Evolutionary conservation across 2,329 filamentous ascomycete species (phyloP).

Genomic region (Alternaria triticina): DNA sequence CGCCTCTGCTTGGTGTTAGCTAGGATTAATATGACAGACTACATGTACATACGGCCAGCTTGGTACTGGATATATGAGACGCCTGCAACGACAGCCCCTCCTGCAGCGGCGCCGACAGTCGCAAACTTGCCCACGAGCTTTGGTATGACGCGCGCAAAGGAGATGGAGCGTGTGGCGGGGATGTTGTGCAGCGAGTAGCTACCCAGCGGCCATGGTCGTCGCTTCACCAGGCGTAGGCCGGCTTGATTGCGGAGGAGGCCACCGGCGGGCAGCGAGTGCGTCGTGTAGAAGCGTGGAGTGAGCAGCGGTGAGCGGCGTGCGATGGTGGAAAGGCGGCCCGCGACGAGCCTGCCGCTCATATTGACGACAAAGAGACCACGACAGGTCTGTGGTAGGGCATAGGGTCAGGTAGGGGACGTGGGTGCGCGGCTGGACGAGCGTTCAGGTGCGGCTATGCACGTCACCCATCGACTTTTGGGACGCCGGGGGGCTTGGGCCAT

Average conservation of each 20-base stretch:
- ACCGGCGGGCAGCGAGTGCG: conserved; percentile 42
- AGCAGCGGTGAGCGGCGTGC: conserved; percentile 68
- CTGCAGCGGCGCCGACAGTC: conserved; percentile 88
- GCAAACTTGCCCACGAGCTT: conserved; percentile 90
- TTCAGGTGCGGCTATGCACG: conserved; percentile 20
- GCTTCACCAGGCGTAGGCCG: conserved; percentile 46
- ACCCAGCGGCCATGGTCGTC: conserved; percentile 77
- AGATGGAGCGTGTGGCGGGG: conserved; percentile 67
- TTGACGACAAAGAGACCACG: conserved; percentile 23
- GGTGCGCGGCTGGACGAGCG: conserved; percentile 6
- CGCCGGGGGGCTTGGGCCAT: conserved; percentile 8
- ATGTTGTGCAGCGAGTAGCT: conserved; percentile 83
- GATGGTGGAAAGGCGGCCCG: conserved; percentile 72
- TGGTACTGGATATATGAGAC: conserved; percentile 96
- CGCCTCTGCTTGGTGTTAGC: conserved; percentile 65
- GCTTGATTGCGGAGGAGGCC: conserved; percentile 48
- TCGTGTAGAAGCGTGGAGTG: conserved; percentile 60
- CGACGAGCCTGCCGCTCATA: conserved; percentile 78
- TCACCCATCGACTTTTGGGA: conserved; percentile 21
- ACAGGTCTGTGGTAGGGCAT: conserved; percentile 25
- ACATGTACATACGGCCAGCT: conserved; percentile 71
- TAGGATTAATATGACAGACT: background rate
- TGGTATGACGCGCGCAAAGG: conserved; percentile 75
- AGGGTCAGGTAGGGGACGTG: conserved; percentile 7
- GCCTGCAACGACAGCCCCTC: conserved; percentile 83